A percentile compares a stretch with the other conserved stretches of the same genome.
Evolutionary conservation across 1,139 yeast genomes (phyloP).

Genomic region (Pichia sp.): DNA sequence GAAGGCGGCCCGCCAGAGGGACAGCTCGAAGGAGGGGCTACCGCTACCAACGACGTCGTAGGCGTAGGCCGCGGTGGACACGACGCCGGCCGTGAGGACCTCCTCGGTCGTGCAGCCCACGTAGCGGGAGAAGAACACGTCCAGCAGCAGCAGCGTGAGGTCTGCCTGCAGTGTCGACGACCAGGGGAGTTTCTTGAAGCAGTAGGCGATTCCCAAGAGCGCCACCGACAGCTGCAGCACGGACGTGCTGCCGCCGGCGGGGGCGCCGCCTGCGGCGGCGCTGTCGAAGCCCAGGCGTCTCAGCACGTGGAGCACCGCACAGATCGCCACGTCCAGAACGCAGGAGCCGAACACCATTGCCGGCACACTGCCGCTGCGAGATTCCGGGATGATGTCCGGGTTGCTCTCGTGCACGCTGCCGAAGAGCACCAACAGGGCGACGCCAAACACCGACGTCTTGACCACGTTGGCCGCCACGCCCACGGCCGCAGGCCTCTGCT

Average conservation of each 20-base stretch:
- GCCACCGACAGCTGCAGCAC: constrained; percentile 42
- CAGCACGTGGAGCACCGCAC: background rate
- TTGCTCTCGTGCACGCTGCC: constrained; percentile 1
- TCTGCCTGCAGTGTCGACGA: constrained; percentile 70
- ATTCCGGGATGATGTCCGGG: constrained; percentile 7
- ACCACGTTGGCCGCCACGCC: background rate
- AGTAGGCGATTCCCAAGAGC: constrained; percentile 78
- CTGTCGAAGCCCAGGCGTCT: background rate
- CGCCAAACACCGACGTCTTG: background rate
- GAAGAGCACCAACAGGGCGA: constrained; percentile 9
- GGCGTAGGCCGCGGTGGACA: background rate
- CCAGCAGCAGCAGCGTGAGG: constrained; percentile 67
- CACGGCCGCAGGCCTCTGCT: background rate
- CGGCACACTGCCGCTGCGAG: background rate
- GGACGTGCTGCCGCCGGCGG: background rate
- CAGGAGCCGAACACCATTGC: background rate
- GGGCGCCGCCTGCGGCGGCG: too few species aligned
- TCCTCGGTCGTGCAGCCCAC: background rate
- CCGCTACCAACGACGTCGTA: background rate
- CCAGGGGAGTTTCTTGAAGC: constrained; percentile 80
- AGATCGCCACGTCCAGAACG: background rate
- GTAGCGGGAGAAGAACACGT: constrained; percentile 66
- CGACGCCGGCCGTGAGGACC: constrained; percentile 35
- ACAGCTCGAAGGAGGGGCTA: background rate
- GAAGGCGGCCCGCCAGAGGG: constrained; percentile 9